Evolutionary conservation across 768 basidiomycete species (phyloP).

Genomic region (Amanita pseudoporphyria): DNA sequence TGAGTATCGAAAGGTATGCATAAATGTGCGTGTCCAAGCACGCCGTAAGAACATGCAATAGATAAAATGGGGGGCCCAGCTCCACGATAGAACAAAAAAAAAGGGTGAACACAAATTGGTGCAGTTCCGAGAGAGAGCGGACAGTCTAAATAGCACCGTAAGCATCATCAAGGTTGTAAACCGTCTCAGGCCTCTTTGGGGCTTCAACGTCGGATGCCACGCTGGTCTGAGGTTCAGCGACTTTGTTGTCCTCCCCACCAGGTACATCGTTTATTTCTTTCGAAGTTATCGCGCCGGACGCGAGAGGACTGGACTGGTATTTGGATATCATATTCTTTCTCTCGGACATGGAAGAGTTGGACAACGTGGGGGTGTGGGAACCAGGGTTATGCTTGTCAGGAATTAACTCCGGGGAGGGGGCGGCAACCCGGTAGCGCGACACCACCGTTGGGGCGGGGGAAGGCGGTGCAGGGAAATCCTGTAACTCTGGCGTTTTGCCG

Average conservation of each 20-base stretch:
- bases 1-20: background rate
- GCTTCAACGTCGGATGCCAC: slow-evolving; percentile 9
- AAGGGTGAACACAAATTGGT: background rate
- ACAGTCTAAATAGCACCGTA: slow-evolving; percentile 55
- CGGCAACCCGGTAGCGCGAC: slow-evolving; percentile 24
- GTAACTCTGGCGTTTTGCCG: slow-evolving; percentile 13
- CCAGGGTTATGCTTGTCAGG: slow-evolving; percentile 31
- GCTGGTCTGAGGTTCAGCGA: slow-evolving; percentile 3
- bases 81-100: background rate
- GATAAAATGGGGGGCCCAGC: background rate
- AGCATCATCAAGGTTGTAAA: slow-evolving; percentile 58
- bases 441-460: slow-evolving; percentile 22
- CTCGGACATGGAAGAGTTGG: slow-evolving; percentile 15
- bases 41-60: background rate
- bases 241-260: background rate
- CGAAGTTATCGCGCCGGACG: slow-evolving; percentile 20
- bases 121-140: background rate
- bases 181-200: slow-evolving; percentile 33
- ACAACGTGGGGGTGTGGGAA: background rate
- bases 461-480: slow-evolving; percentile 30
- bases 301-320: slow-evolving; percentile 34
- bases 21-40: background rate
- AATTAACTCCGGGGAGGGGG: slow-evolving; percentile 43
- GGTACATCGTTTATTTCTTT: background rate
- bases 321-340: slow-evolving; percentile 9